Conservation (phyloP, 306 rosid species). For the Vigna angularis region DNA sequence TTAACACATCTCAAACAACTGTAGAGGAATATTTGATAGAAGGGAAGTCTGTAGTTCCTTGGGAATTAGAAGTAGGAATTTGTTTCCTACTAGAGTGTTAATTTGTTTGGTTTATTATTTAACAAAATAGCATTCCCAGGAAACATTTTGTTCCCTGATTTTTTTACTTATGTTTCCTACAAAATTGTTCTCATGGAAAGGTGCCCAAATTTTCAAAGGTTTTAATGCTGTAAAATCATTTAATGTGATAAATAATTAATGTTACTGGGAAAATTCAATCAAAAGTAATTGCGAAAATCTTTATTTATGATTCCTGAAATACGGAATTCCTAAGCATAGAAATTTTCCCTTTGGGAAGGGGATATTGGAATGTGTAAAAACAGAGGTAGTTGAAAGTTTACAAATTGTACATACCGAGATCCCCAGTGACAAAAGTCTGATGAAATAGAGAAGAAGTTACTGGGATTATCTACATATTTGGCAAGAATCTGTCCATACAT, state of each 20-base stretch:
- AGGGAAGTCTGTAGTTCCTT: too few relatives aligned
- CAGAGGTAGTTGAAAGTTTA: not conserved
- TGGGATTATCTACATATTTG: constrained; percentile 84
- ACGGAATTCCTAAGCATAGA: not conserved
- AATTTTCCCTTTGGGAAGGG: not conserved
- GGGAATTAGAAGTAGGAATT: too few relatives aligned
- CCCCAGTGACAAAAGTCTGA: constrained; percentile 99
- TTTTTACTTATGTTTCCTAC: too few relatives aligned
- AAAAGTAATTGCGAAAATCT: too few relatives aligned
- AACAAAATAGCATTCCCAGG: not conserved
- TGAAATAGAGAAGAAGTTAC: constrained; percentile 80
- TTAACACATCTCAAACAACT: too few relatives aligned
- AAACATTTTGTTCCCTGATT: not conserved
- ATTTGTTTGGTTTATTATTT: too few relatives aligned
- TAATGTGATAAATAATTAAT: not conserved
- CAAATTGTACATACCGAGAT: constrained; percentile 64
- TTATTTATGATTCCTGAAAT: too few relatives aligned
- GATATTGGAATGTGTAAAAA: constrained; percentile 5
- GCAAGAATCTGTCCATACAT: constrained; percentile 82
- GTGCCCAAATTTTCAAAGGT: too few relatives aligned
- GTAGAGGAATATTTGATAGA: too few relatives aligned
- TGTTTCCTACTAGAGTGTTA: too few relatives aligned
- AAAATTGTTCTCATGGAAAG: too few relatives aligned
- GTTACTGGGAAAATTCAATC: not conserved
- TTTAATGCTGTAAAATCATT: not conserved